Evolutionary conservation across 78 protist genomes (phyloP).

Genomic region (Anaeramoeba flamelloides): DNA sequence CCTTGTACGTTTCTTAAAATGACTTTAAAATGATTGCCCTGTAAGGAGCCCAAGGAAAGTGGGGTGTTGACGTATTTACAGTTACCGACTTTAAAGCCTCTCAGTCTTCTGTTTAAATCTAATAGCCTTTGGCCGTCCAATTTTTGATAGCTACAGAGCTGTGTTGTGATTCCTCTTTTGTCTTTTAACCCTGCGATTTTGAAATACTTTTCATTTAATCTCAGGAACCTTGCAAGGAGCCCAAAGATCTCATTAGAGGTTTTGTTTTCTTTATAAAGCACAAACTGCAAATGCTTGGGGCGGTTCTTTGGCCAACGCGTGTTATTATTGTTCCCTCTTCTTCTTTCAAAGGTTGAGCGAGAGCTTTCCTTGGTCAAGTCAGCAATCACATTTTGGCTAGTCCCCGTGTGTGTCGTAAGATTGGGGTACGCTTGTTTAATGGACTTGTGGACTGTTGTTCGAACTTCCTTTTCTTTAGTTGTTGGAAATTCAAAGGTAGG

Average conservation of each 20-base stretch:
- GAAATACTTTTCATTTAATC: neutral
- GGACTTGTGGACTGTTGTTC: no score
- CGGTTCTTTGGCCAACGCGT: neutral
- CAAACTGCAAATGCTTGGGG: neutral
- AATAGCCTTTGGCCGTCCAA: neutral
- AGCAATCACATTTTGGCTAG: no score
- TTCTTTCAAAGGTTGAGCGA: neutral
- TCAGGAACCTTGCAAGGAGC: neutral
- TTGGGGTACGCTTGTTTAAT: no score
- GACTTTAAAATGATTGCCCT: neutral
- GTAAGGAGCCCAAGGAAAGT: neutral
- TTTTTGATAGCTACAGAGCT: neutral
- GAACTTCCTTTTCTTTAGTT: no score
- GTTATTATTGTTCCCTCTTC: neutral
- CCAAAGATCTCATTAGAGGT: neutral
- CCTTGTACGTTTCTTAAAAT: neutral
- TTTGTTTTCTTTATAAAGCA: neutral
- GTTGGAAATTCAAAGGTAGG: no score
- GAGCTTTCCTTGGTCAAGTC: no score
- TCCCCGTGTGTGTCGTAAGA: no score
- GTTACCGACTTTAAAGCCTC: neutral
- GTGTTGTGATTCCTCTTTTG: neutral
- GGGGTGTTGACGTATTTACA: neutral
- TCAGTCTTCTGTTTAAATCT: neutral
- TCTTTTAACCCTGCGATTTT: neutral